Evolutionary conservation across 2,329 filamentous ascomycete genomes (phyloP).

Genomic region (Hansfordia pulvinata): DNA sequence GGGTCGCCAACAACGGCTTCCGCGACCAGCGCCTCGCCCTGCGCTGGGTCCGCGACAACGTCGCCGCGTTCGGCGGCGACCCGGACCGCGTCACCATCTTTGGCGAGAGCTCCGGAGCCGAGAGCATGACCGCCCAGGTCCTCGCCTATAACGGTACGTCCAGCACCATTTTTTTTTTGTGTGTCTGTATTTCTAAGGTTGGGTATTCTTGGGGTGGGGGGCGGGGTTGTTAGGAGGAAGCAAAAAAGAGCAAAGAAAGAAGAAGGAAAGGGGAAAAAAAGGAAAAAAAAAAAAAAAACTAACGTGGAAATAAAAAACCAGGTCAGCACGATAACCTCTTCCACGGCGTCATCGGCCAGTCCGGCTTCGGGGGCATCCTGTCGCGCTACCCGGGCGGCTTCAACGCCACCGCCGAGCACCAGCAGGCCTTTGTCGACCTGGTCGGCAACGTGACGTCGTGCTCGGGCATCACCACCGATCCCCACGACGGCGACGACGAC

Average conservation of each 20-base stretch:
- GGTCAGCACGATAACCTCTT: constrained; percentile 31
- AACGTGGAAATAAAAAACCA: no score
- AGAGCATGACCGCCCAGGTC: constrained; percentile 25
- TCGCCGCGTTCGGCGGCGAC: constrained; percentile 10
- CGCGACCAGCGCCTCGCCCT: constrained; percentile 23
- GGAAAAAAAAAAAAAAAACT: no score
- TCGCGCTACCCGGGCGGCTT: background rate
- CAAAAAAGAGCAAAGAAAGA: no score
- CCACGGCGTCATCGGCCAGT: constrained; percentile 27
- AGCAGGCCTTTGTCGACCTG: background rate
- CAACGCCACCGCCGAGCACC: background rate
- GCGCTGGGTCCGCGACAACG: constrained; percentile 25
- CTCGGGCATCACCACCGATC: background rate
- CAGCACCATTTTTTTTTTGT: no score
- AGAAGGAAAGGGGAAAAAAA: no score
- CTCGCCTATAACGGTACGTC: no score
- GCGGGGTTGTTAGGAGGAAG: no score
- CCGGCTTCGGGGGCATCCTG: constrained; percentile 5
- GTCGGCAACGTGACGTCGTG: constrained; percentile 1
- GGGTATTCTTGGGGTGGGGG: no score
- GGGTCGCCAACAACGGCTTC: constrained; percentile 27
- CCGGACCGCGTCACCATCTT: constrained; percentile 22
- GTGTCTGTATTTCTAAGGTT: no score
- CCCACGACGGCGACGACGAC: no score
- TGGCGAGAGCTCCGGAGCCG: constrained; percentile 29